phyloP scores from a whole-genome alignment of 192 early-diverging fungal species.

The Coemansia nantahalensis region DNA sequence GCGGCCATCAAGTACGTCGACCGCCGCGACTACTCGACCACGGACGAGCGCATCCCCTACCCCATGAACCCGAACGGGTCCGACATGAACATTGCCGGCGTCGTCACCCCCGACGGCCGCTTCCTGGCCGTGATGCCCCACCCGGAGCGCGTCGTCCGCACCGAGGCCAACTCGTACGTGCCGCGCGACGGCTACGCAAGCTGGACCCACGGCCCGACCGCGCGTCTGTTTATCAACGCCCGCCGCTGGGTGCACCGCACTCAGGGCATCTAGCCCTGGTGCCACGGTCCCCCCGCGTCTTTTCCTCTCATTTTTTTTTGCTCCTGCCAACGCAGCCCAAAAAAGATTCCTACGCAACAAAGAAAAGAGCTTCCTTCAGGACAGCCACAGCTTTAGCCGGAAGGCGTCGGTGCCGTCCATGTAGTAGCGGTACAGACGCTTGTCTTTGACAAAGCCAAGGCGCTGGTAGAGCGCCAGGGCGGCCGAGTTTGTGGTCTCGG shows the following conservation, averaged over 20 bases:
- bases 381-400: slow-evolving; percentile 67
- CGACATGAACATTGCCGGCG: slow-evolving; percentile 81
- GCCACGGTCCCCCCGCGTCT: no score
- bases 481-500: slow-evolving; percentile 81
- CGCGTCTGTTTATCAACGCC: slow-evolving; percentile 91
- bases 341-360: no score
- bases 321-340: no score
- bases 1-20: slow-evolving; percentile 80
- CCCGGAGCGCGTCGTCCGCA: slow-evolving; percentile 88
- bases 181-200: slow-evolving; percentile 37
- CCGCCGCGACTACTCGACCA: slow-evolving; percentile 58
- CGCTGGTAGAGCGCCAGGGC: slow-evolving; percentile 86
- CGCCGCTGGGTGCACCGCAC: slow-evolving; percentile 72
- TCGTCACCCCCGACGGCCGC: slow-evolving; percentile 81
- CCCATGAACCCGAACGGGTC: slow-evolving; percentile 98
- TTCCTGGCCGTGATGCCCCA: slow-evolving; percentile 98
- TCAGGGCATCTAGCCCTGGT: background rate
- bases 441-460: slow-evolving; percentile 92
- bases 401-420: slow-evolving; percentile 92
- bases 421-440: slow-evolving; percentile 88
- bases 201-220: slow-evolving; percentile 75
- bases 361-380: slow-evolving; percentile 3
- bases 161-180: slow-evolving; percentile 87
- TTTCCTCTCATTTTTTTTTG: no score
- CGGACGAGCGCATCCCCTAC: slow-evolving; percentile 74